Evolutionary conservation across 1,284 basidiomycete species (phyloP).

Genomic region (Ceratobasidium sp.): DNA sequence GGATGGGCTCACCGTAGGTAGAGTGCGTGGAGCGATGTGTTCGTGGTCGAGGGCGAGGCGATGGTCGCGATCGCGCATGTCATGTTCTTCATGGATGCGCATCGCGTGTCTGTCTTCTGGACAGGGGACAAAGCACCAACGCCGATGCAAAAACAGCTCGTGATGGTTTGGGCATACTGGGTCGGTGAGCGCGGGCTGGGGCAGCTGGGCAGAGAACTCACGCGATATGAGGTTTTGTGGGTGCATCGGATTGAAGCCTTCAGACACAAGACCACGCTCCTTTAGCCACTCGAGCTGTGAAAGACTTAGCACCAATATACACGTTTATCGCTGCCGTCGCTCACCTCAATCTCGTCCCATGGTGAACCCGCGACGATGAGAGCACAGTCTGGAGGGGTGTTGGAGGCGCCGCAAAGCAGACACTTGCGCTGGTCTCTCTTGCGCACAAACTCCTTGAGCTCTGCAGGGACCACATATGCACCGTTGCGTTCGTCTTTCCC

Average conservation of each 20-base stretch:
- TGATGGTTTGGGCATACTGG: slow-evolving; percentile 41
- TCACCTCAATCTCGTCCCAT: slow-evolving; percentile 40
- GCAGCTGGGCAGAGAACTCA: not conserved
- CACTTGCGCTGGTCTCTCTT: slow-evolving; percentile 39
- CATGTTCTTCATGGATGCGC: slow-evolving; percentile 33
- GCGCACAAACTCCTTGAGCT: slow-evolving; percentile 32
- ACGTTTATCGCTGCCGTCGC: not conserved
- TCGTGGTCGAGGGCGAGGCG: slow-evolving; percentile 25
- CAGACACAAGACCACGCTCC: slow-evolving; percentile 25
- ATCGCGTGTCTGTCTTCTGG: slow-evolving; percentile 31
- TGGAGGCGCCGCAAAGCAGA: slow-evolving; percentile 29
- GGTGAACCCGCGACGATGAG: slow-evolving; percentile 39
- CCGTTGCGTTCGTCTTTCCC: slow-evolving; percentile 31
- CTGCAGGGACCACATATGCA: slow-evolving; percentile 25
- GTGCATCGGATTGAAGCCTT: slow-evolving; percentile 18
- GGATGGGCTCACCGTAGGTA: slow-evolving; percentile 18
- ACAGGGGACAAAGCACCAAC: slow-evolving; percentile 40
- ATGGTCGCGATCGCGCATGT: slow-evolving; percentile 35
- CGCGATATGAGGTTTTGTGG: slow-evolving; percentile 40
- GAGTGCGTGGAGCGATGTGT: slow-evolving; percentile 11
- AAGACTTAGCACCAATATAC: slow-evolving; percentile 1
- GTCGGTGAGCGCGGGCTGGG: not conserved
- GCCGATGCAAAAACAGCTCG: slow-evolving; percentile 39
- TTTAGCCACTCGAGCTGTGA: slow-evolving; percentile 36
- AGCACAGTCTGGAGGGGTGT: slow-evolving; percentile 21